Evolutionary conservation across 352 stramenopile genomes (phyloP), one percentile per base, ranked within the genome.

Genomic region (Globisporangium parvum): DNA sequence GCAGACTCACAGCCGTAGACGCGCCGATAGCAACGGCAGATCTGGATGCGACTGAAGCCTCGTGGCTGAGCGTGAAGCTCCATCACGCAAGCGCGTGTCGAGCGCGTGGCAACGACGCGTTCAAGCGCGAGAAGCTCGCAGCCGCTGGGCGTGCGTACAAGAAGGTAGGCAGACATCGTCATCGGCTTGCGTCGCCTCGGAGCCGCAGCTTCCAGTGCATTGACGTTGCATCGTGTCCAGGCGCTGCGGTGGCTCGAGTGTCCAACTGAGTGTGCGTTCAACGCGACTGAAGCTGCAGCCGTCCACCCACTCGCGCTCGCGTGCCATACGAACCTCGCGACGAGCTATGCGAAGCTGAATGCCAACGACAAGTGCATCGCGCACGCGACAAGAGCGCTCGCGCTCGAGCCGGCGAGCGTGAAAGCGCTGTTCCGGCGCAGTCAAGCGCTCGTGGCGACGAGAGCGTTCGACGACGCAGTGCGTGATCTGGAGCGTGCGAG

Each of bases 381-480:
- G n/a, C 70, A 87, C 33, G 75, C 73, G 46, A 75, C 73, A 0
- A 60, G 47, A 28, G 80, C 80, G 3, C 56, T 93, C 23, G 48
- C 65, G 26, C 28, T 74, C 17, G 75, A 87, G 33, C 44, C 71
- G 1, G 45, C 46, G 26, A 77, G 87, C 57, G 57, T 71, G 11
- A 93, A 93, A 57, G 80, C 80, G 51, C 68, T 78, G 12, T 91
- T 75, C 62, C 68, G 75, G 28, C 73, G 80, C 44, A 85, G 80
- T 47, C 80, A 91, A 51, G 83, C 77, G 37, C 80, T 77, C 44
- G 44, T 76, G 6, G 55, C 64, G 14, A 64, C 62, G 21, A 90
- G 87, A 50, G 71, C 79, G 47, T 90, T 86, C 41, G 66, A 79
- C 8, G 46, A 76, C 9, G 80, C 78, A 3, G 49, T 89, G 9